phyloP scores from a whole-genome alignment of 768 basidiomycete species.

The Clavulina sp. region DNA sequence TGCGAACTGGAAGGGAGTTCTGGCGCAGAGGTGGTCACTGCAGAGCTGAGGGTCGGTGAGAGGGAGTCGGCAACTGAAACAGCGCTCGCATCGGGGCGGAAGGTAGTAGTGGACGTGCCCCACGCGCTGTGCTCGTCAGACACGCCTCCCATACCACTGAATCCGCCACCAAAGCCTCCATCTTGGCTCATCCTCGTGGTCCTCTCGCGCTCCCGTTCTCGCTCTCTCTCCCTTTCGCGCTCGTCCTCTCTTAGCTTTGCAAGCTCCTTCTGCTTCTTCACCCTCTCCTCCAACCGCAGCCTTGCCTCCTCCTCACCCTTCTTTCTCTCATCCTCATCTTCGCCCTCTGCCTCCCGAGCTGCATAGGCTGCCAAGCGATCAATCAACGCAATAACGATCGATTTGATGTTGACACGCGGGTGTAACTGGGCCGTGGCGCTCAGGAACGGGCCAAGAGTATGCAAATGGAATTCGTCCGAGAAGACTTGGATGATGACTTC shows the following conservation, averaged over 20 bases:
- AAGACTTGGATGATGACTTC: conserved; percentile 99
- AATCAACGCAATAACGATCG: conserved; percentile 93
- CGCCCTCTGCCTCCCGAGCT: conserved; percentile 90
- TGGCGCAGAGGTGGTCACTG: not conserved
- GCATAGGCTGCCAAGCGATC: conserved; percentile 92
- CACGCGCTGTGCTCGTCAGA: too few relatives aligned
- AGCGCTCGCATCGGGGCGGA: not conserved
- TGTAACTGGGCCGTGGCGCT: conserved; percentile 92
- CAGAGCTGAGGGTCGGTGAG: not conserved
- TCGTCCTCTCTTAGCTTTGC: conserved; percentile 20
- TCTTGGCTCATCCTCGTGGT: too few relatives aligned
- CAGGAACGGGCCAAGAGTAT: conserved; percentile 89
- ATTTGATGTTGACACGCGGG: conserved; percentile 96
- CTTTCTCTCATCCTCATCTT: conserved; percentile 88
- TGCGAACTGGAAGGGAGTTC: not conserved
- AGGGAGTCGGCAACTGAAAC: not conserved
- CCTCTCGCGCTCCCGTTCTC: conserved; percentile 19
- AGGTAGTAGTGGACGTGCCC: too few relatives aligned
- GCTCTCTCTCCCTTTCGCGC: conserved; percentile 22
- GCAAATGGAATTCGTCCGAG: conserved; percentile 95
- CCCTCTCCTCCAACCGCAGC: conserved; percentile 69
- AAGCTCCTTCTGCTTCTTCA: conserved; percentile 52
- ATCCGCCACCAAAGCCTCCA: conserved; percentile 1
- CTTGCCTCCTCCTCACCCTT: conserved; percentile 87
- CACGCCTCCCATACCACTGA: too few relatives aligned